Evolutionary conservation across 1,284 basidiomycete species (phyloP), one percentile per base, ranked within the genome.

Genomic region (Apiotrichum mycotoxinovorans): DNA sequence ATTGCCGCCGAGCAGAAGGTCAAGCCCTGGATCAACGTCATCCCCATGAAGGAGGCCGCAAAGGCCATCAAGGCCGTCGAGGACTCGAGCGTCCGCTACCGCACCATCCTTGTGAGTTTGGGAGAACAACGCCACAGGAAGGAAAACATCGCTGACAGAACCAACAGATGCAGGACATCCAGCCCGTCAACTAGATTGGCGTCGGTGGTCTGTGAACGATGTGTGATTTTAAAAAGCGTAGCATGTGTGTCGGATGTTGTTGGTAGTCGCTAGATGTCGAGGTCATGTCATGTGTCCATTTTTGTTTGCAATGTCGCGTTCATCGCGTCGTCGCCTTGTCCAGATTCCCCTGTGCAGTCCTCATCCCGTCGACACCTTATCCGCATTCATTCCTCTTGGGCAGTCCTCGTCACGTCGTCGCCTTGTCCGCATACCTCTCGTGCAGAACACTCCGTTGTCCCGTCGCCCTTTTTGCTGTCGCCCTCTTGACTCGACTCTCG

Each of bases 21-120:
- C 66, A 78, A 79, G 62, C 80, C 81, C 5, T 81, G 80, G 75
- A 73, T 78, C 75, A 78, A 83, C 66, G 80, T 83, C 67, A 70
- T 79, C 42, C 82, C 82, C 47, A 86, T 86, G 84, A 81, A 80
- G 68, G 79, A 84, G 34, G 82, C 80, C 42, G 77, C 74, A 47
- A 79, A 83, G 72, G 84, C 82, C 12, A 79, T 84, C 52, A 76
- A 82, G 70, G 79, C 79, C 27, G 74, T 85, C 52, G 78, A 81
- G 74, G 75, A 80, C 58, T 82, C 82, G 65, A 78, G 80, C 46
- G 80, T 82, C 33, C 72, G 81, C 57, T 85, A 84, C 74, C 78
- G 83, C 56, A 80, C 79, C 55, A 80, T 83, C 56, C 68, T 83
- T 22, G 46, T 48, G 46, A 48, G 46, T 37, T 11, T n/a, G 8